Conservation (phyloP, 1,139 yeast species). For the Candida pseudocylindracea region DNA sequence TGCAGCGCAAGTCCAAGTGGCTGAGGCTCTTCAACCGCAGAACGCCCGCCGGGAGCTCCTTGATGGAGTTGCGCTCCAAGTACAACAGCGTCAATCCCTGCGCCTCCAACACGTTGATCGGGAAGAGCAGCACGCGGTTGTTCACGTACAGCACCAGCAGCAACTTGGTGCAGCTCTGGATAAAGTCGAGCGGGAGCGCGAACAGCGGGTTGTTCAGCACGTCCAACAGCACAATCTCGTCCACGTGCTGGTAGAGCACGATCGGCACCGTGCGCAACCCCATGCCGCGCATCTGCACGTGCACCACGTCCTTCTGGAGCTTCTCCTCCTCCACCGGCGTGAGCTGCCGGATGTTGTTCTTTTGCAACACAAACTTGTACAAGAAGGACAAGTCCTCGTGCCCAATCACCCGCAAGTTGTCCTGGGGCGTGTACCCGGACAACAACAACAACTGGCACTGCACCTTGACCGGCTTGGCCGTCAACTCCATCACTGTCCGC, state of each 20-base stretch:
- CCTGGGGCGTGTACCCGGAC: conserved; percentile 65
- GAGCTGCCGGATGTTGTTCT: conserved; percentile 44
- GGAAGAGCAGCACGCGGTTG: conserved; percentile 57
- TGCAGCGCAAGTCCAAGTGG: conserved; percentile 42
- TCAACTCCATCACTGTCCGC: conserved; percentile 48
- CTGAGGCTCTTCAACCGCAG: conserved; percentile 30
- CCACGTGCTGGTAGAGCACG: conserved; percentile 58
- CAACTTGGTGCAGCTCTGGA: conserved; percentile 61
- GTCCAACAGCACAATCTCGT: conserved; percentile 63
- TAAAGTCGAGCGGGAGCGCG: conserved; percentile 63
- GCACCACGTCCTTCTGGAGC: conserved; percentile 42
- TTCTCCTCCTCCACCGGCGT: conserved; percentile 44
- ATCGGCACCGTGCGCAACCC: conserved; percentile 74
- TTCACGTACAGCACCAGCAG: conserved; percentile 44
- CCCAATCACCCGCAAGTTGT: conserved; percentile 59
- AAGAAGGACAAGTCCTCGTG: conserved; percentile 74
- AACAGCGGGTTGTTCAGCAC: conserved; percentile 80
- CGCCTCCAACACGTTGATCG: conserved; percentile 51
- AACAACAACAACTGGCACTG: conserved; percentile 53
- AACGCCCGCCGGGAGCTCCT: conserved; percentile 34
- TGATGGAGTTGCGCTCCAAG: conserved; percentile 57
- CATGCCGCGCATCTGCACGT: conserved; percentile 54
- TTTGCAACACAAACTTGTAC: conserved; percentile 66
- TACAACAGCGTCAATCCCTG: conserved; percentile 46
- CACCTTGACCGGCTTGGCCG: conserved; percentile 58